Evolutionary conservation across 169 alveolate genomes (phyloP).

Genomic region (Babesia bigemina): DNA sequence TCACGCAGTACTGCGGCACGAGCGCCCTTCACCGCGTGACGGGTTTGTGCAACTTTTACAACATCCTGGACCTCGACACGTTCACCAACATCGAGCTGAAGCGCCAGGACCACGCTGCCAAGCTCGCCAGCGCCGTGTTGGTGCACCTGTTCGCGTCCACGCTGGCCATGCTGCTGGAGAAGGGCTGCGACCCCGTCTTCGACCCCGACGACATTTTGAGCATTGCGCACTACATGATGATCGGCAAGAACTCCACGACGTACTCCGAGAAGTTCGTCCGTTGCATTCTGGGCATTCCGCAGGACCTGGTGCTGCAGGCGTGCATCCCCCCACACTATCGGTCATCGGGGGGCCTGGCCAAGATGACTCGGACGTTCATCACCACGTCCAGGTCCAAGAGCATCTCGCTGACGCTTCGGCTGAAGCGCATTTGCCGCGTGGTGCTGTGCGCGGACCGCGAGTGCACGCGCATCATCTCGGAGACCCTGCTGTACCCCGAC

Average conservation of each 20-base stretch:
- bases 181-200: conserved; percentile 10
- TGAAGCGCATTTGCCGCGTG: not conserved
- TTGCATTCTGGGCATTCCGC: conserved; percentile 1
- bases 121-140: conserved; percentile 48
- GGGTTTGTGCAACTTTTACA: conserved; percentile 49
- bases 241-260: not conserved
- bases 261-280: conserved; percentile 10
- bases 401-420: not conserved
- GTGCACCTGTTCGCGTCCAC: conserved; percentile 56
- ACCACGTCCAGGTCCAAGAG: conserved; percentile 7
- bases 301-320: conserved; percentile 4
- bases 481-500: conserved; percentile 20
- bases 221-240: conserved; percentile 29
- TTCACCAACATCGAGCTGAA: conserved; percentile 54
- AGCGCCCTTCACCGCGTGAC: conserved; percentile 36
- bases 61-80: conserved; percentile 48
- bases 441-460: conserved; percentile 10
- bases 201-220: conserved; percentile 12
- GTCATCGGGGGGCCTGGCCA: not conserved
- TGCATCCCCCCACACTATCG: conserved; percentile 6
- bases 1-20: conserved; percentile 50
- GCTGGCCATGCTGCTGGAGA: conserved; percentile 28
- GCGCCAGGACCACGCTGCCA: conserved; percentile 62
- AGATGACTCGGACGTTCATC: conserved; percentile 1
- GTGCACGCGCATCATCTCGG: conserved; percentile 2